A percentile compares a stretch with the other conserved stretches of the same genome.
Evolutionary conservation across 352 stramenopile genomes (phyloP).

Genomic region (Phytophthora cactorum): DNA sequence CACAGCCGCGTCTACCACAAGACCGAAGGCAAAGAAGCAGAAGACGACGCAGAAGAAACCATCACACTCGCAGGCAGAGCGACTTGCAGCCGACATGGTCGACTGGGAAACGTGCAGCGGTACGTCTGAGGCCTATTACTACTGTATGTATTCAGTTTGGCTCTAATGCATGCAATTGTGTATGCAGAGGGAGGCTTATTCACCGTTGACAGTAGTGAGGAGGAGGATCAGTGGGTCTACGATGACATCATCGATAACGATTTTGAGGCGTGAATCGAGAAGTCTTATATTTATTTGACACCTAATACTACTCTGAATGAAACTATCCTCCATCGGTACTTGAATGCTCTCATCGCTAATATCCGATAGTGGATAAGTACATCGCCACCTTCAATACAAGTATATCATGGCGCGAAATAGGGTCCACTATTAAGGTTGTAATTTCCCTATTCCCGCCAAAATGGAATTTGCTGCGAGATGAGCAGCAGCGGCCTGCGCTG

Average conservation of each 20-base stretch:
- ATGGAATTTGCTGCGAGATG: slow-evolving; percentile 24
- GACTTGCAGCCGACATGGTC: slow-evolving; percentile 53
- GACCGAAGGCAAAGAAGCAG: slow-evolving; percentile 23
- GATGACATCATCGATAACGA: slow-evolving; percentile 75
- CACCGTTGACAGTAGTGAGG: slow-evolving; percentile 17
- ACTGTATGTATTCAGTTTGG: not conserved
- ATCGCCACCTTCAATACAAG: too few species aligned
- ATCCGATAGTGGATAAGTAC: not conserved
- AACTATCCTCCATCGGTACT: too few species aligned
- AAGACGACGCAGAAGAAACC: slow-evolving; percentile 18
- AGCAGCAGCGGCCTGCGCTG: slow-evolving; percentile 17
- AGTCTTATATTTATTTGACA: not conserved
- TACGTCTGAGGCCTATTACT: slow-evolving; percentile 22
- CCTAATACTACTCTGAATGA: not conserved
- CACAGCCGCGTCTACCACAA: not conserved
- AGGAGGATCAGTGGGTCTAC: slow-evolving; percentile 51
- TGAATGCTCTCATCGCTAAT: not conserved
- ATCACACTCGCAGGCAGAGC: slow-evolving; percentile 24
- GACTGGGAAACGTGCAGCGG: slow-evolving; percentile 76
- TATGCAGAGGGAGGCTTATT: slow-evolving; percentile 44
- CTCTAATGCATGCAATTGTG: slow-evolving; percentile 9
- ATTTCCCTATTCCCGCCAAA: slow-evolving; percentile 19
- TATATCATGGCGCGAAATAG: slow-evolving; percentile 4
- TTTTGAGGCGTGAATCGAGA: slow-evolving; percentile 42
- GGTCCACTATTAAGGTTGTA: slow-evolving; percentile 5